A percentile compares a stretch with the other conserved stretches of the same genome.
These are phyloP conservation scores for Coffea canephora DNA, from an alignment of 257 asterid species.

Conservation along the genomic window DNA sequence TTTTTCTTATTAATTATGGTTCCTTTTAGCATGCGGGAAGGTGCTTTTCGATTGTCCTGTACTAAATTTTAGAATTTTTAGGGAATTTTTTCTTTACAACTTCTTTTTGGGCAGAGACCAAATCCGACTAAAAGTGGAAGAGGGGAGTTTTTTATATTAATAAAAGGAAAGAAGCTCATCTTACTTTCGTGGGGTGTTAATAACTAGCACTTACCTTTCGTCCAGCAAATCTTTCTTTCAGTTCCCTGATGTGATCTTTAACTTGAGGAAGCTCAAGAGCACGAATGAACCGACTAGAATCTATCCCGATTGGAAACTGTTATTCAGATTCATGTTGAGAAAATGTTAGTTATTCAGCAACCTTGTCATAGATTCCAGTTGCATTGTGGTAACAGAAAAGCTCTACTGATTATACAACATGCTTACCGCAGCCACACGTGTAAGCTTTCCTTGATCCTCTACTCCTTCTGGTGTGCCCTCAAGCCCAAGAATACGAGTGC, in stretches of 20 bases:
- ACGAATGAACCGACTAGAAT: conserved; percentile 78
- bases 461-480: conserved; percentile 98
- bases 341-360: background rate
- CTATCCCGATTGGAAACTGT: conserved; percentile 91
- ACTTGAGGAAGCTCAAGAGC: conserved; percentile 65
- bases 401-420: conserved; percentile 10
- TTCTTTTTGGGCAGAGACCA: too few relatives aligned
- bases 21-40: too few relatives aligned
- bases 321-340: conserved; percentile 21
- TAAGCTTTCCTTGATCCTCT: conserved; percentile 91
- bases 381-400: background rate
- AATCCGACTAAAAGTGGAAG: too few relatives aligned
- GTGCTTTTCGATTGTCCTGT: too few relatives aligned
- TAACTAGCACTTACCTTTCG: conserved; percentile 52
- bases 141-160: too few relatives aligned
- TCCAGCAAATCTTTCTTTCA: conserved; percentile 77
- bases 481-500: conserved; percentile 91
- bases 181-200: background rate
- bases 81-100: too few relatives aligned
- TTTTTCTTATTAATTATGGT: too few relatives aligned
- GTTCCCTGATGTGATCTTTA: conserved; percentile 57
- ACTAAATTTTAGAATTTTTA: too few relatives aligned
- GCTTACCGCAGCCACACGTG: conserved; percentile 96
- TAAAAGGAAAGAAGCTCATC: too few relatives aligned
- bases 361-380: background rate